A percentile compares a stretch with the other conserved stretches of the same genome.
These are phyloP conservation scores for Lichtheimia corymbifera DNA, from an alignment of 371 early-diverging fungal genomes.

Conservation along the genomic window DNA sequence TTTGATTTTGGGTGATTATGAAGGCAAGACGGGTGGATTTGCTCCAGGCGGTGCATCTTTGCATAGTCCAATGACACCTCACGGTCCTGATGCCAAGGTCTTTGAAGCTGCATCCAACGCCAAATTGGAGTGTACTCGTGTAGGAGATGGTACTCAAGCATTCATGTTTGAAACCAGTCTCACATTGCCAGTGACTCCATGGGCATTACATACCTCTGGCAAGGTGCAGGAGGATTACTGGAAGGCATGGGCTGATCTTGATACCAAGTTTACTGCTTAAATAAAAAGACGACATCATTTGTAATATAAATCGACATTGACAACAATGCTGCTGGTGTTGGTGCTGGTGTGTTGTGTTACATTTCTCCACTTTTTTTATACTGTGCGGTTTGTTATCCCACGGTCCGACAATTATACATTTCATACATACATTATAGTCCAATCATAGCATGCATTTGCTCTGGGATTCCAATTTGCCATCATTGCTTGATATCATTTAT, in stretches of 20 bases:
- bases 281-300: too few relatives aligned
- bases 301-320: too few relatives aligned
- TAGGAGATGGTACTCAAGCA: conserved; percentile 81
- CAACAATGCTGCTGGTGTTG: too few relatives aligned
- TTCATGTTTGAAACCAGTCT: conserved; percentile 96
- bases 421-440: too few relatives aligned
- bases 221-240: conserved; percentile 82
- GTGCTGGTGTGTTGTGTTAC: too few relatives aligned
- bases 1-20: conserved; percentile 88
- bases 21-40: conserved; percentile 92
- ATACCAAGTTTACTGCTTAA: conserved; percentile 45
- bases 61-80: conserved; percentile 88
- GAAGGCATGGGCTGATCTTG: conserved; percentile 72
- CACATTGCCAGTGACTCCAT: conserved; percentile 79
- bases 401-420: too few relatives aligned
- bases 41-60: conserved; percentile 92
- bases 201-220: conserved; percentile 77
- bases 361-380: too few relatives aligned
- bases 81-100: conserved; percentile 90
- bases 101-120: conserved; percentile 77
- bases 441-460: too few relatives aligned
- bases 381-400: too few relatives aligned
- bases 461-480: too few relatives aligned
- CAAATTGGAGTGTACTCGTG: conserved; percentile 76
- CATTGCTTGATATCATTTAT: too few relatives aligned